phyloP scores from a whole-genome alignment of 2,329 filamentous ascomycete genomes.

The Monilinia fructicola region DNA sequence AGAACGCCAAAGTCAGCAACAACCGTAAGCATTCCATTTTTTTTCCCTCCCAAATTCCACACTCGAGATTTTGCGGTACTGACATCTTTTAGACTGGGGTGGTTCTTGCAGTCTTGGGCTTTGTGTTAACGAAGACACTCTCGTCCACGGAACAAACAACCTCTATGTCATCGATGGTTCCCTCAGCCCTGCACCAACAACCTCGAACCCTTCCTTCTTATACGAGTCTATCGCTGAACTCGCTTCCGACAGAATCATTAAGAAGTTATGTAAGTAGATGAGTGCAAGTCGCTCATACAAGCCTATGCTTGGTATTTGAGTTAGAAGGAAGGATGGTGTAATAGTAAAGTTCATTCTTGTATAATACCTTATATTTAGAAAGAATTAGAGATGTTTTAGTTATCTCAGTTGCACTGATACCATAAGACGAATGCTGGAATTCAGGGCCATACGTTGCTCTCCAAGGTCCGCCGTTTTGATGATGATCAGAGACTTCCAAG shows the following conservation, averaged over 20 bases:
- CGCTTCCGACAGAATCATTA: conserved; percentile 1
- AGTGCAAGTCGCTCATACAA: background rate
- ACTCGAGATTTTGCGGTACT: background rate
- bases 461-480: background rate
- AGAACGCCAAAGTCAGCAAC: background rate
- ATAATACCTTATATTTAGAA: background rate
- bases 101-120: conserved; percentile 13
- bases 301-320: background rate
- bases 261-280: background rate
- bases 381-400: background rate
- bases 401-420: background rate
- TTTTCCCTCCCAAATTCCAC: background rate
- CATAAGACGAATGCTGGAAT: too few species aligned
- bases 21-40: conserved; percentile 9
- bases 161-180: conserved; percentile 11
- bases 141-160: background rate
- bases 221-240: conserved; percentile 7
- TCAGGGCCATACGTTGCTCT: background rate
- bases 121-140: background rate
- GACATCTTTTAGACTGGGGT: conserved; percentile 13
- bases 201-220: conserved; percentile 6
- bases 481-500: background rate
- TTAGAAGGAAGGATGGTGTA: background rate
- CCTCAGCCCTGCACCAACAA: conserved; percentile 14
- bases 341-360: background rate